These are phyloP conservation scores for Ampelocalamus luodianensis DNA, from an alignment of 176 grass and related monocot genomes.

Conservation along the genomic window DNA sequence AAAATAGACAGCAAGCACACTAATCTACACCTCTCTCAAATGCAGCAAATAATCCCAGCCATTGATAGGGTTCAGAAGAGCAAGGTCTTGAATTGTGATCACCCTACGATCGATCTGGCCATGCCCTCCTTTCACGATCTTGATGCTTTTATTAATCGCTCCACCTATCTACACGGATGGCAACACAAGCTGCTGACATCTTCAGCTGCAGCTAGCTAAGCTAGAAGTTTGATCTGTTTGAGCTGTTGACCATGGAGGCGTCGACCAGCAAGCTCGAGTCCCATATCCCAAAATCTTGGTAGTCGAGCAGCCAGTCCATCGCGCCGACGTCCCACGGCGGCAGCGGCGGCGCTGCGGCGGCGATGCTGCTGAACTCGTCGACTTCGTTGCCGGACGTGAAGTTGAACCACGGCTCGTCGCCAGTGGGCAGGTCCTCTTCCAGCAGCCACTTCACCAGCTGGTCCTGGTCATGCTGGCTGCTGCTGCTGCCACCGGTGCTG, in stretches of 20 bases:
- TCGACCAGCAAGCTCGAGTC: slow-evolving; percentile 40
- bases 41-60: slow-evolving; percentile 22
- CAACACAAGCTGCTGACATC: slow-evolving; percentile 46
- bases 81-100: slow-evolving; percentile 12
- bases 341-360: slow-evolving; percentile 15
- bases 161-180: slow-evolving; percentile 42
- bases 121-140: slow-evolving; percentile 4
- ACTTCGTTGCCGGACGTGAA: slow-evolving; percentile 25
- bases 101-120: slow-evolving; percentile 19
- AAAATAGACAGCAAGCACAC: slow-evolving; percentile 14
- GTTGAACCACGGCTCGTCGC: slow-evolving; percentile 63
- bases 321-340: slow-evolving; percentile 52
- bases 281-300: slow-evolving; percentile 59
- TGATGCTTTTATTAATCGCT: slow-evolving; percentile 29
- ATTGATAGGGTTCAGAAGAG: slow-evolving; percentile 3
- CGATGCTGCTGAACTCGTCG: slow-evolving; percentile 51
- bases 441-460: slow-evolving; percentile 61
- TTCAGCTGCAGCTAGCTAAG: slow-evolving; percentile 2
- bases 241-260: slow-evolving; percentile 51
- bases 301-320: slow-evolving; percentile 85
- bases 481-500: slow-evolving; percentile 10
- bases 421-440: slow-evolving; percentile 60
- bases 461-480: slow-evolving; percentile 50
- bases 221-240: slow-evolving; percentile 52
- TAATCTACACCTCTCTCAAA: slow-evolving; percentile 16